Evolutionary conservation across 2,329 filamentous ascomycete species (phyloP).

Genomic region (Harringtonia aguacate): DNA sequence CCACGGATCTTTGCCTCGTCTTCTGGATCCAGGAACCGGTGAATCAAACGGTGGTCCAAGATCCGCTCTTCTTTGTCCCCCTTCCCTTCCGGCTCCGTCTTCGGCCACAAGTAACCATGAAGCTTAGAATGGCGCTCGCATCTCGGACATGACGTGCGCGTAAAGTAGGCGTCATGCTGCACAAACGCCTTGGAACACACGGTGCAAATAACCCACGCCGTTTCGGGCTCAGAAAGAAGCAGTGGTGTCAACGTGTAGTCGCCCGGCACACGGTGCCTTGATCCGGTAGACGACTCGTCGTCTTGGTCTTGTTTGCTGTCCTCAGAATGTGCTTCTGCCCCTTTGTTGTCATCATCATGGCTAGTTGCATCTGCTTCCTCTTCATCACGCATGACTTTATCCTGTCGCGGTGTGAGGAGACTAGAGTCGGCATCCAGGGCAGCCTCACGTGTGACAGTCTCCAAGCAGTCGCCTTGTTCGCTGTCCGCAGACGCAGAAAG

Average conservation of each 20-base stretch:
- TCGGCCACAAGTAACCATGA: slow-evolving; percentile 93
- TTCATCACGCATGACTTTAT: not conserved
- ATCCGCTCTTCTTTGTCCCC: slow-evolving; percentile 62
- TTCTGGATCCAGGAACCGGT: slow-evolving; percentile 67
- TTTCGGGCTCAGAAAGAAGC: slow-evolving; percentile 63
- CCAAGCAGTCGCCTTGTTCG: slow-evolving; percentile 3
- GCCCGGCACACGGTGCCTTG: slow-evolving; percentile 44
- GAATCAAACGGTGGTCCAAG: slow-evolving; percentile 76
- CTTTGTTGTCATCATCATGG: not conserved
- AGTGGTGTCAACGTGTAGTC: slow-evolving; percentile 76
- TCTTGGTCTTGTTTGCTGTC: too few species aligned
- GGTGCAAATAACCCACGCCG: slow-evolving; percentile 80
- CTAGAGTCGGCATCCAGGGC: not conserved
- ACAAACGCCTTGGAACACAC: slow-evolving; percentile 77
- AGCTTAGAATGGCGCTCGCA: slow-evolving; percentile 94
- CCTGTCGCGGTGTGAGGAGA: too few species aligned
- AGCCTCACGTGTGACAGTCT: not conserved
- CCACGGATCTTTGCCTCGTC: slow-evolving; percentile 52
- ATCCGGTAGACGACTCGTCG: too few species aligned
- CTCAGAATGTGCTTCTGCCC: not conserved
- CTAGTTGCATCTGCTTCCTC: not conserved
- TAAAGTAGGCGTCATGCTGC: slow-evolving; percentile 80
- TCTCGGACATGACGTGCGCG: slow-evolving; percentile 73
- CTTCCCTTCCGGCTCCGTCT: slow-evolving; percentile 72
- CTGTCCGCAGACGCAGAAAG: not conserved